phyloP scores from a whole-genome alignment of 2,329 filamentous ascomycete species.

The Ophiostoma pallidulum region DNA sequence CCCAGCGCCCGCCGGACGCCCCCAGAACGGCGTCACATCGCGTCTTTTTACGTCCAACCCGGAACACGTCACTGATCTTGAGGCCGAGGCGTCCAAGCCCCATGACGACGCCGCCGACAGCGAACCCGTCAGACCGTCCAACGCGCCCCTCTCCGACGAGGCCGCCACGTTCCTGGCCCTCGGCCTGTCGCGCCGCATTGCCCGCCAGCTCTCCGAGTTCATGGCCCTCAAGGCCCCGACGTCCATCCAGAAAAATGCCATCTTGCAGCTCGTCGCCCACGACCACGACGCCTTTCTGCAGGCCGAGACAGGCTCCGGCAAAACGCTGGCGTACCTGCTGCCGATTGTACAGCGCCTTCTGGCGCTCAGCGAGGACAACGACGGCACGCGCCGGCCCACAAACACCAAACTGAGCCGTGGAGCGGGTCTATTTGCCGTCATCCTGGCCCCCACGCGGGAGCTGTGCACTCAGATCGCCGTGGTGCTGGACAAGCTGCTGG shows the following conservation, averaged over 20 bases:
- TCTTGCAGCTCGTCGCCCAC: slow-evolving; percentile 68
- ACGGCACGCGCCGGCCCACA: slow-evolving; percentile 30
- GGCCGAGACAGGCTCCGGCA: slow-evolving; percentile 93
- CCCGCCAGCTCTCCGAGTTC: slow-evolving; percentile 74
- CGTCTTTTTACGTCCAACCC: slow-evolving; percentile 91
- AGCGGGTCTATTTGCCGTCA: slow-evolving; percentile 84
- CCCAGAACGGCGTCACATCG: slow-evolving; percentile 54
- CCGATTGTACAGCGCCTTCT: slow-evolving; percentile 86
- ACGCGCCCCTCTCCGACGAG: slow-evolving; percentile 78
- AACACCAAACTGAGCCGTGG: slow-evolving; percentile 58
- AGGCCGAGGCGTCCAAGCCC: slow-evolving; percentile 29
- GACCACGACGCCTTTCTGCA: slow-evolving; percentile 92
- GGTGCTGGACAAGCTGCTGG: slow-evolving; percentile 74
- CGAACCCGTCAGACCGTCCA: slow-evolving; percentile 61
- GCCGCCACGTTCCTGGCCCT: slow-evolving; percentile 79
- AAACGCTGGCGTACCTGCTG: slow-evolving; percentile 90
- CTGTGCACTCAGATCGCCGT: slow-evolving; percentile 86
- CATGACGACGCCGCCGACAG: slow-evolving; percentile 36
- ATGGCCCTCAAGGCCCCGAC: slow-evolving; percentile 85
- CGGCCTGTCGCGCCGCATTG: slow-evolving; percentile 70
- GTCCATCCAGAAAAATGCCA: slow-evolving; percentile 84
- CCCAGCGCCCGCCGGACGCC: slow-evolving; percentile 30
- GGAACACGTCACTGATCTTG: slow-evolving; percentile 52
- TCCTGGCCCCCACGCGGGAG: slow-evolving; percentile 90
- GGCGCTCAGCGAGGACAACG: slow-evolving; percentile 53